Percentiles rank a stretch among this genome's conserved stretches.
phyloP scores from a whole-genome alignment of 2,329 filamentous ascomycete species.

The Fusarium luffae region DNA sequence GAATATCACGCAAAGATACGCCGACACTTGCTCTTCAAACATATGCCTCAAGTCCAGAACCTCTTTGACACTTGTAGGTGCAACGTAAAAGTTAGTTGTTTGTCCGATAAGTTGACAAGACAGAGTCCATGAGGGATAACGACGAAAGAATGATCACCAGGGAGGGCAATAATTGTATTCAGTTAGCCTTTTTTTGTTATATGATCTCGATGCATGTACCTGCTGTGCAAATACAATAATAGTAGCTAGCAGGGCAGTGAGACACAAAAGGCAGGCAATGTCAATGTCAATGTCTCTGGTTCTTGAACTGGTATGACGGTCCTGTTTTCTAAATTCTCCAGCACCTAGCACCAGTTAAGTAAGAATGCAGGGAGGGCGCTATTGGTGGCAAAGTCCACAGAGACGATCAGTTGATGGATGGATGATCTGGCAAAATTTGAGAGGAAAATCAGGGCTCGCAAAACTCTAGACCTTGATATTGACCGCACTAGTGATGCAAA shows the following conservation, averaged over 20 bases:
- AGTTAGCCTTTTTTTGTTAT: constrained; percentile 5
- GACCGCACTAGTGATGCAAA: constrained; percentile 23
- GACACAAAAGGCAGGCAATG: constrained; percentile 11
- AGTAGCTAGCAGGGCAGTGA: constrained; percentile 26
- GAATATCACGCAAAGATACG: neutral
- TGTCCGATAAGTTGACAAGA: neutral
- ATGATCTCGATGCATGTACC: constrained; percentile 1
- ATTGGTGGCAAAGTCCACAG: constrained; percentile 25
- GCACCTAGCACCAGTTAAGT: constrained; percentile 3
- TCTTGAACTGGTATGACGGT: constrained; percentile 27
- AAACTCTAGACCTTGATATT: constrained; percentile 7
- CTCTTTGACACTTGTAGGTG: neutral
- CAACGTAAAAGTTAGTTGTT: neutral
- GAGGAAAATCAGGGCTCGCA: neutral
- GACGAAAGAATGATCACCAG: neutral
- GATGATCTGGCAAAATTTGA: constrained; percentile 7
- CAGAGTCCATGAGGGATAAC: neutral
- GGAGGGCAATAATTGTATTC: constrained; percentile 6
- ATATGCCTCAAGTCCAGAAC: neutral
- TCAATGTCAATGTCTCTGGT: constrained; percentile 22
- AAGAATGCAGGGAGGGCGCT: constrained; percentile 28
- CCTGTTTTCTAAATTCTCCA: constrained; percentile 17
- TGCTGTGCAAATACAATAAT: neutral
- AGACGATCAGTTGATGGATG: constrained; percentile 17
- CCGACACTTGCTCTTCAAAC: neutral